Conservation (phyloP, 192 early-diverging fungal species). For the Backusella morwellensis region DNA sequence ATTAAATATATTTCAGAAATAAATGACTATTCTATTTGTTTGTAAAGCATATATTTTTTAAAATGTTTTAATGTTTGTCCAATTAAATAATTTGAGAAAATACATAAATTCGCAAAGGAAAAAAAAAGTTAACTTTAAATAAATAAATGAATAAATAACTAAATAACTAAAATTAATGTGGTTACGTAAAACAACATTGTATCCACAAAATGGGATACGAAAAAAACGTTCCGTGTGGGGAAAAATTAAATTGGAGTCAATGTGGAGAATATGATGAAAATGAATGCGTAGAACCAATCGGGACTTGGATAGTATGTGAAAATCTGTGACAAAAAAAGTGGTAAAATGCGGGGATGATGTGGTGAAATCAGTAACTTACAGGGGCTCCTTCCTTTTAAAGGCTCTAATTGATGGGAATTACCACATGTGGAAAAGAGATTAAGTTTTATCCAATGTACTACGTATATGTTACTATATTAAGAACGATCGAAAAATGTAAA, state of each 20-base stretch:
- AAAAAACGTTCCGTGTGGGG: not conserved
- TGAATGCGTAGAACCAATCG: not conserved
- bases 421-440: not conserved
- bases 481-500: not conserved
- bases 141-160: too few species aligned
- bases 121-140: not conserved
- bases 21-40: not conserved
- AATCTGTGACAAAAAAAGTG: not conserved
- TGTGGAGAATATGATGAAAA: not conserved
- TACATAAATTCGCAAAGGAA: not conserved
- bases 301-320: not conserved
- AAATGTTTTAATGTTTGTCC: not conserved
- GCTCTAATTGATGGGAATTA: not conserved
- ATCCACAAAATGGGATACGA: not conserved
- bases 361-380: not conserved
- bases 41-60: not conserved
- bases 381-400: not conserved
- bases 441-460: not conserved
- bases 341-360: not conserved
- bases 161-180: not conserved
- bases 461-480: not conserved
- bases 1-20: not conserved
- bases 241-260: not conserved
- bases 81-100: not conserved
- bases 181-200: not conserved